phyloP scores from a whole-genome alignment of 2,329 filamentous ascomycete genomes.

The Hypomyces perniciosus region DNA sequence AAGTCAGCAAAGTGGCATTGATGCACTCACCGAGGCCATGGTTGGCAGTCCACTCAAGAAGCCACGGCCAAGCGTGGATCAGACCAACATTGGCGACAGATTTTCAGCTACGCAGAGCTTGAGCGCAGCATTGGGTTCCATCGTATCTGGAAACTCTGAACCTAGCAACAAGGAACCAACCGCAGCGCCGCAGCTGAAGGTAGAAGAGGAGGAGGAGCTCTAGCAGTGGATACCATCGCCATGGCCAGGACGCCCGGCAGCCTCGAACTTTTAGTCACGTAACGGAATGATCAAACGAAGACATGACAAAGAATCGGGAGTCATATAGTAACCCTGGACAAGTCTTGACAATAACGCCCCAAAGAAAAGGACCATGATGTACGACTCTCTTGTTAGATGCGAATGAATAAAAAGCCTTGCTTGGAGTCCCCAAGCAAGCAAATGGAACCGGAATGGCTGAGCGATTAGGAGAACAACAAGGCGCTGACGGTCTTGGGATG shows the following conservation, averaged over 20 bases:
- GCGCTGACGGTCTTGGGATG: neutral
- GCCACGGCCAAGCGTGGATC: slow-evolving; percentile 54
- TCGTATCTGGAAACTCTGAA: slow-evolving; percentile 20
- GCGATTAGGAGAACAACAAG: neutral
- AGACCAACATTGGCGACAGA: slow-evolving; percentile 20
- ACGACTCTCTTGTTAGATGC: slow-evolving; percentile 6
- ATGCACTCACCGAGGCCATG: slow-evolving; percentile 32
- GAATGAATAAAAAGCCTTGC: slow-evolving; percentile 5
- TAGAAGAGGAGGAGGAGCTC: slow-evolving; percentile 37
- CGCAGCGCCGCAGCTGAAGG: slow-evolving; percentile 19
- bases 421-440: neutral
- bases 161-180: slow-evolving; percentile 18
- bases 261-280: neutral
- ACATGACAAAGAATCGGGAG: slow-evolving; percentile 1
- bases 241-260: neutral
- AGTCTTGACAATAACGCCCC: neutral
- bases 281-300: slow-evolving; percentile 9
- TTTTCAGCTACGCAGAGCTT: slow-evolving; percentile 27
- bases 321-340: slow-evolving; percentile 1
- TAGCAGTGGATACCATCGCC: slow-evolving; percentile 16
- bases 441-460: slow-evolving; percentile 7
- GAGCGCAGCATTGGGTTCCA: slow-evolving; percentile 29
- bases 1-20: slow-evolving; percentile 22
- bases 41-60: slow-evolving; percentile 72
- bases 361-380: slow-evolving; percentile 10